phyloP scores from a whole-genome alignment of 495 filamentous ascomycete genomes.

The Hypoxylon lenormandii region DNA sequence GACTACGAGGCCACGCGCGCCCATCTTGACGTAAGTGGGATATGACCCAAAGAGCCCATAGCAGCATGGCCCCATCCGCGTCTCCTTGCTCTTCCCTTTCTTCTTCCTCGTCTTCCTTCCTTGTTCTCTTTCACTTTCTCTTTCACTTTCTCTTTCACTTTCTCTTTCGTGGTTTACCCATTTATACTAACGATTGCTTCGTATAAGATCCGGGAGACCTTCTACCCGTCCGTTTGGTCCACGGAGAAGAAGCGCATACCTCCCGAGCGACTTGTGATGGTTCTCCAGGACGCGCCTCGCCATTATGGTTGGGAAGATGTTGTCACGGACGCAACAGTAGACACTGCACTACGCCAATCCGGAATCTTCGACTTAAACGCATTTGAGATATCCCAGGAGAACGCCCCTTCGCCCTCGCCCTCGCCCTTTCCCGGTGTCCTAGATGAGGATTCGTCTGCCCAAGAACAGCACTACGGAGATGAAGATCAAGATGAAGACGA shows the following conservation, averaged over 20 bases:
- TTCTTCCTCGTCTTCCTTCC: no score
- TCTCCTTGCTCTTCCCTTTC: no score
- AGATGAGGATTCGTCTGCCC: no score
- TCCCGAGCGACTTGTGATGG: neutral
- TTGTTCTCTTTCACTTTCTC: no score
- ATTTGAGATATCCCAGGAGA: neutral
- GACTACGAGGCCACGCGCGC: constrained; percentile 10
- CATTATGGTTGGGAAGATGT: constrained; percentile 2
- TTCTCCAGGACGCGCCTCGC: neutral
- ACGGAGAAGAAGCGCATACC: neutral
- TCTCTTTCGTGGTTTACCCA: neutral
- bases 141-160: neutral
- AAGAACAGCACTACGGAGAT: no score
- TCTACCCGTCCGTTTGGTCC: neutral
- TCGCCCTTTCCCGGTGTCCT: no score
- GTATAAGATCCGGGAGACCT: neutral
- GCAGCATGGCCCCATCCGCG: no score
- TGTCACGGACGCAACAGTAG: neutral
- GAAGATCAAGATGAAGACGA: no score
- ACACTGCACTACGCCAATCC: neutral
- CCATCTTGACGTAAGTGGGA: neutral
- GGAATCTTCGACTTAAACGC: neutral
- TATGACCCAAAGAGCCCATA: neutral
- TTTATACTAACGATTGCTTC: neutral
- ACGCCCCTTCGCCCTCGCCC: neutral